Conservation (phyloP, 305 asterid species). For the Solanum aculeatissimum region DNA sequence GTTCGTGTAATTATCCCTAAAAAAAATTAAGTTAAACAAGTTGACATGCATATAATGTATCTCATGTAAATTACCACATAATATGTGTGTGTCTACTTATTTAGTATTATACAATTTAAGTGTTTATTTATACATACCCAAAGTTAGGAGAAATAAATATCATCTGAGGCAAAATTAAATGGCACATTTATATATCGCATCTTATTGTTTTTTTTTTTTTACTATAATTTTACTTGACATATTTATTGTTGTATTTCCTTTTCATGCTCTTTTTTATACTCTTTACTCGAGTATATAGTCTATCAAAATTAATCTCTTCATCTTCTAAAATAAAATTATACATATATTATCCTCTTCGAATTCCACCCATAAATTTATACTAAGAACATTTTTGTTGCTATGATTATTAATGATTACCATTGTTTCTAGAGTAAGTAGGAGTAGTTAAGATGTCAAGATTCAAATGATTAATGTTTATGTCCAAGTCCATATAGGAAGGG, state of each 20-base stretch:
- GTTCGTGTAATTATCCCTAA: no score
- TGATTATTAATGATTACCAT: not conserved
- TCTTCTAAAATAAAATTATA: not conserved
- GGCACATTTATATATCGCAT: accelerated
- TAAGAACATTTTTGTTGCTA: not conserved
- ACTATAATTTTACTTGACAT: not conserved
- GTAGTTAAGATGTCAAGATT: not conserved
- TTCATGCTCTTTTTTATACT: not conserved
- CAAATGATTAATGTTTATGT: not conserved
- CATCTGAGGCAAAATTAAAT: not conserved
- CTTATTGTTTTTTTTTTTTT: not conserved
- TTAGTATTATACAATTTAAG: not conserved
- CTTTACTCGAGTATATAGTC: not conserved
- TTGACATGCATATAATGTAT: no score
- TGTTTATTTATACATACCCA: accelerated
- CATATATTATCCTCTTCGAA: accelerated
- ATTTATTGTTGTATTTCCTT: not conserved
- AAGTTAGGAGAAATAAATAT: not conserved
- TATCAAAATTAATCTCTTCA: not conserved
- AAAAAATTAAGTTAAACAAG: no score
- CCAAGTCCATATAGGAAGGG: not conserved
- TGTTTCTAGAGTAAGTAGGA: not conserved
- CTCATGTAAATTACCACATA: no score
- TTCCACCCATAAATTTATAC: not conserved
- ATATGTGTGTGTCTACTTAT: accelerated